phyloP scores from a whole-genome alignment of 441 rosid species.

The Gossypium lobatum region DNA sequence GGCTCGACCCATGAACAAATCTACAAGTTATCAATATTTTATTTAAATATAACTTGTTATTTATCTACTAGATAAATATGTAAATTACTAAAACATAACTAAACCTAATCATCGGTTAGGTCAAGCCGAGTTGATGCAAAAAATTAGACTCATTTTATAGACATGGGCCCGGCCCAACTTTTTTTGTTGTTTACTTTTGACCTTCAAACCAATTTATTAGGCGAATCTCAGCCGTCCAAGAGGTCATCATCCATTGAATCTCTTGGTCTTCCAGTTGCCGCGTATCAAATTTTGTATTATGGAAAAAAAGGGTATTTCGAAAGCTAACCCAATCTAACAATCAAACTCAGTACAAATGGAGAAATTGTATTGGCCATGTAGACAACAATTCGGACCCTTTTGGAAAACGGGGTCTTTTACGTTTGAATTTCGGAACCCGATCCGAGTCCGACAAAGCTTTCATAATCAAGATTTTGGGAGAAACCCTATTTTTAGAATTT shows the following conservation, averaged over 20 bases:
- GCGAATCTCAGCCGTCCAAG: constrained; percentile 6
- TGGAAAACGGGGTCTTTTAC: not conserved
- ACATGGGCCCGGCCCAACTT: too few relatives aligned
- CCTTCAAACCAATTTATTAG: not conserved
- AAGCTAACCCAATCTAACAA: not conserved
- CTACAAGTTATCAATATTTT: too few relatives aligned
- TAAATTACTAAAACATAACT: too few relatives aligned
- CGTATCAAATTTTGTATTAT: constrained; percentile 22
- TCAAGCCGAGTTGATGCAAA: too few relatives aligned
- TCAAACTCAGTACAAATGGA: not conserved
- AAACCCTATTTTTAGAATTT: constrained; percentile 9
- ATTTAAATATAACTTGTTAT: too few relatives aligned
- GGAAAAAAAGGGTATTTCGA: not conserved
- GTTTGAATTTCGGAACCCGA: not conserved
- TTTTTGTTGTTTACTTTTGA: too few relatives aligned
- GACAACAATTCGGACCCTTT: not conserved
- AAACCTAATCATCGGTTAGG: too few relatives aligned
- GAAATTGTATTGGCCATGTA: not conserved
- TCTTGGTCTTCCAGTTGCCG: constrained; percentile 4
- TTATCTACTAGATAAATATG: too few relatives aligned
- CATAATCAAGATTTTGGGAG: not conserved
- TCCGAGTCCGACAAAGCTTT: not conserved
- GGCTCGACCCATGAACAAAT: too few relatives aligned
- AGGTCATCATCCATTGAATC: not conserved
- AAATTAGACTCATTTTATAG: too few relatives aligned